Evolutionary conservation across 2,329 filamentous ascomycete species (phyloP), one percentile per base, ranked within the genome.

Genomic region (Phaeosphaeriaceae sp.): DNA sequence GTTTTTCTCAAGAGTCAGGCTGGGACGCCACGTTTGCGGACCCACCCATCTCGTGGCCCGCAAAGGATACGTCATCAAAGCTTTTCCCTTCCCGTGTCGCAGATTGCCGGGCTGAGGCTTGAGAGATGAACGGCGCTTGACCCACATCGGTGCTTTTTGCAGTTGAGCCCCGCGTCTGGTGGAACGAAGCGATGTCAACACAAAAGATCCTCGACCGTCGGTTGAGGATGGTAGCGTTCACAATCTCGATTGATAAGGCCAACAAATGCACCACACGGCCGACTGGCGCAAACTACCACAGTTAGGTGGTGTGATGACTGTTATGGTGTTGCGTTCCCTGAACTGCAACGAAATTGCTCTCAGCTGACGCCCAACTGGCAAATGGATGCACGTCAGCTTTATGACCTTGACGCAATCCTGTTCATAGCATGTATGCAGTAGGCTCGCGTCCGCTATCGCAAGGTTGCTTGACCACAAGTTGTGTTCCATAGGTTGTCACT

Each of bases 21-120:
- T 56, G 63, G 66, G 62, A 62, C 73, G 74, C 72, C 74, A 76
- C 71, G 71, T 73, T 74, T 53, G 58, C 51, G 40, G 72, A 68
- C 68, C 74, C 74, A 76, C 73, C 63, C 63, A 60, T 74, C 70
- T 76, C 72, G 72, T 75, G 72, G 73, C 63, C 64, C 51, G 61
- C 57, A 61, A 61, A 52, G 31, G 63, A 63, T 73, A 76, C 74
- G 74, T 76, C 74, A 76, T 76, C 55, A 68, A 65, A 62, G 65
- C 69, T 40, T 55, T 60, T 60, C 63, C 55, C 57, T 65, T 74
- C 66, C 71, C 70, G 70, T 65, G 69, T 69, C 61, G 68, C 67
- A 73, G 67, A 73, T 70, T 73, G 66, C 67, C 65, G 68, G 66
- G 67, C 61, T 69, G 69, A 68, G 66, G 67, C 64, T 73, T 36